phyloP scores from a whole-genome alignment of 1,284 basidiomycete genomes.

The Cryptococcus wingfieldii region DNA sequence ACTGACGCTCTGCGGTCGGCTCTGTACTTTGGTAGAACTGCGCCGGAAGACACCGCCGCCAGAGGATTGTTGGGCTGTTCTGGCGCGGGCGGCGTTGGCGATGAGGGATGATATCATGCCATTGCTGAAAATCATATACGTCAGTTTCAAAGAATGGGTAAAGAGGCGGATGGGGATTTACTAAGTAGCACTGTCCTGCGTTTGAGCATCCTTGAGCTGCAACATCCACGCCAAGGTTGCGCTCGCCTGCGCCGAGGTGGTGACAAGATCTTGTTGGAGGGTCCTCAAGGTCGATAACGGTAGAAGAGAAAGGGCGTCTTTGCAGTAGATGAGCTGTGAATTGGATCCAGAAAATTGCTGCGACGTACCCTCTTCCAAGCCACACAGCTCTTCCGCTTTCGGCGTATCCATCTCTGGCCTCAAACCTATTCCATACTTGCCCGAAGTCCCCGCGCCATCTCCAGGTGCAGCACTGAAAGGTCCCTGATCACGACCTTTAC shows the following conservation, averaged over 20 bases:
- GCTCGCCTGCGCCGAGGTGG: slow-evolving; percentile 68
- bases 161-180: slow-evolving; percentile 17
- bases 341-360: not conserved
- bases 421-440: slow-evolving; percentile 63
- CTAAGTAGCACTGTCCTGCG: slow-evolving; percentile 61
- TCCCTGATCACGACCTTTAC: slow-evolving; percentile 13
- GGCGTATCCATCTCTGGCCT: slow-evolving; percentile 66
- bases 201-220: slow-evolving; percentile 74
- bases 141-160: slow-evolving; percentile 9
- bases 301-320: slow-evolving; percentile 67
- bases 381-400: slow-evolving; percentile 63
- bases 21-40: slow-evolving; percentile 9
- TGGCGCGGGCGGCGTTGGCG: slow-evolving; percentile 46
- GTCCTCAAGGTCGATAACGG: slow-evolving; percentile 63
- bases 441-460: slow-evolving; percentile 12
- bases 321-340: slow-evolving; percentile 10
- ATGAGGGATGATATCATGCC: slow-evolving; percentile 50
- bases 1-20: slow-evolving; percentile 14
- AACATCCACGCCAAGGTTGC: slow-evolving; percentile 70
- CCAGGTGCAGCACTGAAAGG: slow-evolving; percentile 1
- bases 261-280: slow-evolving; percentile 62
- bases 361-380: slow-evolving; percentile 61
- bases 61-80: slow-evolving; percentile 27
- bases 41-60: slow-evolving; percentile 39
- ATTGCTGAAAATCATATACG: slow-evolving; percentile 29